A percentile compares a stretch with the other conserved stretches of the same genome.
Evolutionary conservation across 257 asterid species (phyloP).

Genomic region (Fraxinus pennsylvanica): DNA sequence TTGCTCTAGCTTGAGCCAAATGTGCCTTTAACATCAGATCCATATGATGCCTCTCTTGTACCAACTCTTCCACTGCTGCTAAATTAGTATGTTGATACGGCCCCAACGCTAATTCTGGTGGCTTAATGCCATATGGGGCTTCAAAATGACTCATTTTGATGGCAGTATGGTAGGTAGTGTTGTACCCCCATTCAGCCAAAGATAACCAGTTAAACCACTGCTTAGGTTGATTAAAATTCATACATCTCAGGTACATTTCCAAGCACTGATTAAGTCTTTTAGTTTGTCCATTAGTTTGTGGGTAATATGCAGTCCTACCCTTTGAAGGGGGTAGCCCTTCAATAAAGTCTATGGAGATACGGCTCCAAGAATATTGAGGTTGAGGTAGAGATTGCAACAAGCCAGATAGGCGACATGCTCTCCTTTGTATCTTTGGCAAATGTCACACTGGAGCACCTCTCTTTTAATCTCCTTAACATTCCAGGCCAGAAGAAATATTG

Average conservation of each 20-base stretch:
- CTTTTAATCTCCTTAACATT: no score
- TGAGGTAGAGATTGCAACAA: neutral
- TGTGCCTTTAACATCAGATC: neutral
- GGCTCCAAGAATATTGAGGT: neutral
- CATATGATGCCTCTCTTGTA: neutral
- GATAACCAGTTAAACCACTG: neutral
- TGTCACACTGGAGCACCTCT: no score
- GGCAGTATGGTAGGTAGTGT: neutral
- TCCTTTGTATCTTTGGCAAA: neutral
- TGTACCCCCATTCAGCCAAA: constrained; percentile 10
- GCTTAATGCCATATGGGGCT: neutral
- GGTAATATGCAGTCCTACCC: constrained; percentile 5
- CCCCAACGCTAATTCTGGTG: accelerated
- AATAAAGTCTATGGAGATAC: constrained; percentile 15
- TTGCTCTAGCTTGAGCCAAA: neutral
- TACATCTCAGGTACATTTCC: neutral
- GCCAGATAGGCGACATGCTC: neutral
- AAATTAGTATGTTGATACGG: neutral
- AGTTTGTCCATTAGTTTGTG: constrained; percentile 14
- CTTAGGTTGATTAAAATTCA: neutral
- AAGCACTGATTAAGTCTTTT: constrained; percentile 16
- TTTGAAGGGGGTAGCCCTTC: neutral
- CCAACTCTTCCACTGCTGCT: neutral
- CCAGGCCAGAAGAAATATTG: no score
- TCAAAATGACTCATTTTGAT: neutral